A percentile compares a stretch with the other conserved stretches of the same genome.
Conservation (phyloP, 768 basidiomycete genomes). For the Lactarius tabidus region DNA sequence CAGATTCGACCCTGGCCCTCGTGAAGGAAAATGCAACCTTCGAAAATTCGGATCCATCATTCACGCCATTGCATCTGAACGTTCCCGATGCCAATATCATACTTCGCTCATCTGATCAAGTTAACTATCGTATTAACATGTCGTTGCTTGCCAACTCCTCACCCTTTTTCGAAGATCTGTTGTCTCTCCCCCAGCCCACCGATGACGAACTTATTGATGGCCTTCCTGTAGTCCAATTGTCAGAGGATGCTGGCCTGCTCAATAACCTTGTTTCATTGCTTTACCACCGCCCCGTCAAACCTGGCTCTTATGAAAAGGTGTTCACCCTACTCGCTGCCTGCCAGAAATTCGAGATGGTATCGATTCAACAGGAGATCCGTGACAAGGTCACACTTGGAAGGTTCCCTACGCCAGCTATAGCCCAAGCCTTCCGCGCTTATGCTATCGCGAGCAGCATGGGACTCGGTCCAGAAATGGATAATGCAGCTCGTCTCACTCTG, state of each 20-base stretch:
- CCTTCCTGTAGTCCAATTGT: too few species aligned
- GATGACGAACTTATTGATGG: neutral
- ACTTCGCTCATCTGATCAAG: neutral
- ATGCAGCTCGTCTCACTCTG: too few species aligned
- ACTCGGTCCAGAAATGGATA: too few species aligned
- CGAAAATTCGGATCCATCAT: neutral
- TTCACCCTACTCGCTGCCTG: too few species aligned
- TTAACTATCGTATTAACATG: neutral
- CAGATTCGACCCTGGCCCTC: neutral
- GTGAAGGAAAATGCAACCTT: neutral
- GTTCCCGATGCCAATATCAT: neutral
- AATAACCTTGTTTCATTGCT: constrained; percentile 4
- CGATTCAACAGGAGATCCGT: too few species aligned
- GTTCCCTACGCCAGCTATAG: too few species aligned
- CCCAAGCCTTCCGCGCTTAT: too few species aligned
- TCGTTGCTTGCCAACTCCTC: neutral
- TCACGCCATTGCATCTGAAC: neutral
- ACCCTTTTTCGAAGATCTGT: neutral
- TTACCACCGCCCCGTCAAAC: constrained; percentile 2
- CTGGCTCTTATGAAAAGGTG: neutral
- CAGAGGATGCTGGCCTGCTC: neutral
- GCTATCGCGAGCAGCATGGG: too few species aligned
- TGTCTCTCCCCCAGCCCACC: neutral
- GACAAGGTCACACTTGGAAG: too few species aligned
- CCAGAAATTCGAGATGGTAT: too few species aligned